These are phyloP conservation scores for Marsdenia floribunda DNA, from an alignment of 257 asterid species.

Conservation along the genomic window DNA sequence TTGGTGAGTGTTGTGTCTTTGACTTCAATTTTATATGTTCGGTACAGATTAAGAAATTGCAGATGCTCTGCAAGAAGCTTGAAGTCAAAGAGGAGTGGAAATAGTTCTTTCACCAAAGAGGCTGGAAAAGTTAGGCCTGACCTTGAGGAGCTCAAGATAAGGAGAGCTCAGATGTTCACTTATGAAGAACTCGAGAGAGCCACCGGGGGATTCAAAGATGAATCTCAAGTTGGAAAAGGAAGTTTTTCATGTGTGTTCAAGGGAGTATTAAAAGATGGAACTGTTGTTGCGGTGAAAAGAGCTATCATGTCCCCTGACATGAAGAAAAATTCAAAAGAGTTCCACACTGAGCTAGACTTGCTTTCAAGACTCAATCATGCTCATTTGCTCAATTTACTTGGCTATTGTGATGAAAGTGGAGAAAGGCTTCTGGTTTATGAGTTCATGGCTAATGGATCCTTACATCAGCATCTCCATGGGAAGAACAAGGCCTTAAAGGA, in stretches of 20 bases:
- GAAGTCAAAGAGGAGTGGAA: conserved; percentile 28
- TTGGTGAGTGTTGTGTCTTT: conserved; percentile 52
- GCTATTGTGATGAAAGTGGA: conserved; percentile 83
- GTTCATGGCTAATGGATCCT: conserved; percentile 92
- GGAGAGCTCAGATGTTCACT: conserved; percentile 71
- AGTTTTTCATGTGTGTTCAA: conserved; percentile 84
- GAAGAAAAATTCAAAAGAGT: conserved; percentile 77
- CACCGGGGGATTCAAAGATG: conserved; percentile 65
- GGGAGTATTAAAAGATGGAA: conserved; percentile 76
- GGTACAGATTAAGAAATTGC: conserved; percentile 68
- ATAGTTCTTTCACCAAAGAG: conserved; percentile 39
- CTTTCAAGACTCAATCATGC: conserved; percentile 86
- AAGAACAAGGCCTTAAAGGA: conserved; percentile 40
- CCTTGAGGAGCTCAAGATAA: conserved; percentile 59
- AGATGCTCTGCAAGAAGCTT: conserved; percentile 42
- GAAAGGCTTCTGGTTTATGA: conserved; percentile 85
- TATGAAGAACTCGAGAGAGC: conserved; percentile 79
- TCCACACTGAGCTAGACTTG: conserved; percentile 78
- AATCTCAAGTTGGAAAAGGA: conserved; percentile 75
- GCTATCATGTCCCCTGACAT: conserved; percentile 66
- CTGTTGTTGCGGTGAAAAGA: conserved; percentile 72
- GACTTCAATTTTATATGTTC: conserved; percentile 52
- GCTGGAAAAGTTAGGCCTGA: conserved; percentile 54
- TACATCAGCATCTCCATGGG: conserved; percentile 72
- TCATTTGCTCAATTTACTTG: conserved; percentile 71